A percentile compares a stretch with the other conserved stretches of the same genome.
phyloP scores from a whole-genome alignment of 208 protist species.

The Trypanosoma congolense region DNA sequence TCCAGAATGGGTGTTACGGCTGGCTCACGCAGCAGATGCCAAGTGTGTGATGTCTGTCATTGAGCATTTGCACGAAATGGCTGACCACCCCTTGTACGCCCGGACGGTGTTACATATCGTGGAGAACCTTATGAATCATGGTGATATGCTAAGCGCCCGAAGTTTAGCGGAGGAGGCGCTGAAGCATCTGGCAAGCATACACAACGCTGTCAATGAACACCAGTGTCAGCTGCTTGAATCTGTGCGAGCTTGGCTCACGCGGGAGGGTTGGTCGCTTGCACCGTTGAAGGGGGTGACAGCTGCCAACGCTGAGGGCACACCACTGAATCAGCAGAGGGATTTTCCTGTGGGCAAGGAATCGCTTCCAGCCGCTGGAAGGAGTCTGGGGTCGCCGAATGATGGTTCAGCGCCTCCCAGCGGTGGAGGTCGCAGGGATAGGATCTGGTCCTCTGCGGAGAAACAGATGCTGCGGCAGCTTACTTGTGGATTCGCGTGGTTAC shows the following conservation, averaged over 20 bases:
- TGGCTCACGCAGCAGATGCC: constrained; percentile 19
- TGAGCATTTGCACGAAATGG: constrained; percentile 36
- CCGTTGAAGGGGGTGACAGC: not conserved
- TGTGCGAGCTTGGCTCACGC: constrained; percentile 19
- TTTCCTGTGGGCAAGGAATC: constrained; percentile 4
- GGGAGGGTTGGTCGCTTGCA: constrained; percentile 21
- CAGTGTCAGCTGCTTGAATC: constrained; percentile 10
- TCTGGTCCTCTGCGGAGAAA: constrained; percentile 50
- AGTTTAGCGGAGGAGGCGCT: constrained; percentile 21
- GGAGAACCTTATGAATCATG: constrained; percentile 32
- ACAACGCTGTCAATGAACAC: constrained; percentile 11
- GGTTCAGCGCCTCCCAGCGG: constrained; percentile 1
- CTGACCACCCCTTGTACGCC: constrained; percentile 39
- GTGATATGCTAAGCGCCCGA: constrained; percentile 25
- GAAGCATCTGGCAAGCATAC: constrained; percentile 10
- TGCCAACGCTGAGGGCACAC: not conserved
- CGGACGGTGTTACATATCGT: constrained; percentile 45
- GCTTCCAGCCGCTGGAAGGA: constrained; percentile 1
- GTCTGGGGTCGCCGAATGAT: constrained; percentile 16
- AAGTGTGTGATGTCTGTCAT: constrained; percentile 2
- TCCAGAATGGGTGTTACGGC: constrained; percentile 31
- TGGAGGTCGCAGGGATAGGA: constrained; percentile 3
- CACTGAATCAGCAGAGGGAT: constrained; percentile 2
- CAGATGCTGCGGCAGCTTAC: constrained; percentile 75
- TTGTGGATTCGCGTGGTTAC: constrained; percentile 48